Conservation (phyloP, 2,329 filamentous ascomycete species). For the Venturia oleaginea region DNA sequence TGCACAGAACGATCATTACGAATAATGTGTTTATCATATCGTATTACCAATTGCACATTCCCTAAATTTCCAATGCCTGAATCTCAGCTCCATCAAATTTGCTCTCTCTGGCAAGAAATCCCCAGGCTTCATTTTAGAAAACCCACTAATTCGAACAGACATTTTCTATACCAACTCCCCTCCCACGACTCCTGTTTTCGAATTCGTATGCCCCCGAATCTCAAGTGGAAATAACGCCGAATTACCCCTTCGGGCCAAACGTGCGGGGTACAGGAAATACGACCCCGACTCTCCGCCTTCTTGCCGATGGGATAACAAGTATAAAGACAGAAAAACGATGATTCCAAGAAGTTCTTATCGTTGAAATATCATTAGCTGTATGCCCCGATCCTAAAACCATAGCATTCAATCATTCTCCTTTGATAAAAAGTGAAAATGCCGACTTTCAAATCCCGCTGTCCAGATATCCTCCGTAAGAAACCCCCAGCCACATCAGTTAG, state of each 20-base stretch:
- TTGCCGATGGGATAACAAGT: not conserved
- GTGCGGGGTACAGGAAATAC: slow-evolving; percentile 5
- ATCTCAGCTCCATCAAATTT: too few species aligned
- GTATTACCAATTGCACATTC: too few species aligned
- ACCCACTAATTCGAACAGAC: too few species aligned
- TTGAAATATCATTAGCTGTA: not conserved
- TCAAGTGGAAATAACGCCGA: not conserved
- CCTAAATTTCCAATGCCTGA: too few species aligned
- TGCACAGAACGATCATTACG: too few species aligned
- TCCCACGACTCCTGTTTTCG: not conserved
- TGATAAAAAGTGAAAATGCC: slow-evolving; percentile 2
- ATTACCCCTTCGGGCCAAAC: slow-evolving; percentile 1
- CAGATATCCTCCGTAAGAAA: slow-evolving; percentile 8
- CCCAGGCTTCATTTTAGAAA: too few species aligned
- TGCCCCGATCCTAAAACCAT: too few species aligned
- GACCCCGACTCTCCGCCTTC: not conserved
- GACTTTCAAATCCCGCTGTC: slow-evolving; percentile 7
- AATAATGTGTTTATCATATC: too few species aligned
- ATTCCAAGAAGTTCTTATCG: not conserved
- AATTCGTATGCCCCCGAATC: not conserved
- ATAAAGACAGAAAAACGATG: not conserved
- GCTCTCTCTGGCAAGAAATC: too few species aligned
- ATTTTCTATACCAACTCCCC: not conserved
- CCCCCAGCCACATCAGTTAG: not conserved
- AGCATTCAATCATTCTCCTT: too few species aligned